phyloP scores from a whole-genome alignment of 352 stramenopile species.

The Achlya hypogyna region DNA sequence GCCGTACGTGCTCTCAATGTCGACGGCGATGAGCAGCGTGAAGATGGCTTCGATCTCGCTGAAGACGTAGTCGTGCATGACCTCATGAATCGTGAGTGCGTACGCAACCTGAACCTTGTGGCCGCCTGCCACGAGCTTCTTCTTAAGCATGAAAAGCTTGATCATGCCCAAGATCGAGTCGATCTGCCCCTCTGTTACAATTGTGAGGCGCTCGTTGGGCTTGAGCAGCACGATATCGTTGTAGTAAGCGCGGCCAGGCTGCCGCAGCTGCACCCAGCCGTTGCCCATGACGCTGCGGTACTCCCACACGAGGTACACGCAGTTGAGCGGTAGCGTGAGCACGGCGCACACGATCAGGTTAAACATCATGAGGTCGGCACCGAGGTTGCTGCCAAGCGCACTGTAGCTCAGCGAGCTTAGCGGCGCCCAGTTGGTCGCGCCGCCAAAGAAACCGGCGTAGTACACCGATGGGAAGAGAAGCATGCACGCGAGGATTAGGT shows the following conservation, averaged over 20 bases:
- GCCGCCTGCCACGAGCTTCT: not conserved
- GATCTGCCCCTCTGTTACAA: not conserved
- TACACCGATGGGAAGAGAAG: not conserved
- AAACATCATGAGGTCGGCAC: not conserved
- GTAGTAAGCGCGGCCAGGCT: not conserved
- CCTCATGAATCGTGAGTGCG: not conserved
- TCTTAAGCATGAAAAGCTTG: not conserved
- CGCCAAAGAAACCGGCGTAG: not conserved
- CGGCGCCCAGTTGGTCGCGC: not conserved
- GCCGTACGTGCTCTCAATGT: not conserved
- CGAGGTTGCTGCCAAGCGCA: not conserved
- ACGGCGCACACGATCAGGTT: not conserved
- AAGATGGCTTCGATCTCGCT: not conserved
- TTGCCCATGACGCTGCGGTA: not conserved
- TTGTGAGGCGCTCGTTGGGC: not conserved
- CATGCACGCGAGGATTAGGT: not conserved
- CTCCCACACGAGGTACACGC: not conserved
- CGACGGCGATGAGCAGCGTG: not conserved
- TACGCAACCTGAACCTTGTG: not conserved
- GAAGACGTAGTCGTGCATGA: not conserved
- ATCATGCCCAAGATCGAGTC: not conserved
- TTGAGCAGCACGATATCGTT: not conserved
- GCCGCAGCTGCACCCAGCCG: not conserved
- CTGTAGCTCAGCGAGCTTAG: not conserved
- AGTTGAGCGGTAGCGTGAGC: not conserved